Base-by-base conservation (phyloP, 2,329 filamentous ascomycete species). In the Cryphonectria carpinicola region DNA sequence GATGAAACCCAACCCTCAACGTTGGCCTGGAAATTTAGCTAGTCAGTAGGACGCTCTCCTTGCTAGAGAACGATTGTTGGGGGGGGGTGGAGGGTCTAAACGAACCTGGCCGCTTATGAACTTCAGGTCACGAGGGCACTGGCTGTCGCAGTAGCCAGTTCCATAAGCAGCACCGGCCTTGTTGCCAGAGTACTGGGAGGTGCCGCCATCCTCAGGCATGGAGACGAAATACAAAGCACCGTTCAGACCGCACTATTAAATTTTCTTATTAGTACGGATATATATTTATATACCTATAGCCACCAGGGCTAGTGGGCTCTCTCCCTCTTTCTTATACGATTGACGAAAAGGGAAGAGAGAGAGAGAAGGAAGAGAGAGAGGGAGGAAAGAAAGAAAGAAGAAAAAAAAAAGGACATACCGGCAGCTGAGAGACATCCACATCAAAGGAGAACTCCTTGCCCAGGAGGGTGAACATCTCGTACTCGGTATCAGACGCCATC, bases 361-460 rank as follows among this genome's bases (percentile, higher is more conserved):
- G 32, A 32, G 32, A 32, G 32, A 32, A 4, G 4, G 37, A 10
- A n/a, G n/a, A n/a, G n/a, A n/a, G n/a, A n/a, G n/a, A n/a, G n/a
- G n/a, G n/a, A n/a, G n/a, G n/a, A n/a, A n/a, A 37, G 6, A 37
- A 37, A 7, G 35, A 37, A 37, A 7, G 10, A 37, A 8, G 10
- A 37, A 37, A 2, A 37, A 10, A 8, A 41, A 14, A 32, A 28
- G 2, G n/a, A 56, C 64, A 28, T 49, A 62, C 66, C 17, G 87
- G 86, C 25, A 92, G 82, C 74, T 86, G 85, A 56, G 90, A 92
- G 61, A 92, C 87, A 77, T 93, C 91, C 35, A 92, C 90, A 69
- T 92, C 90, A 73, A 93, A 92, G 68, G 89, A 90, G 81, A 93
- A 90, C 80, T 93, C 91, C 76, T 90, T 86, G 80, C 88, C 89